Conservation (phyloP, 176 grass and related monocot genomes). For the Bothriochloa decipiens region DNA sequence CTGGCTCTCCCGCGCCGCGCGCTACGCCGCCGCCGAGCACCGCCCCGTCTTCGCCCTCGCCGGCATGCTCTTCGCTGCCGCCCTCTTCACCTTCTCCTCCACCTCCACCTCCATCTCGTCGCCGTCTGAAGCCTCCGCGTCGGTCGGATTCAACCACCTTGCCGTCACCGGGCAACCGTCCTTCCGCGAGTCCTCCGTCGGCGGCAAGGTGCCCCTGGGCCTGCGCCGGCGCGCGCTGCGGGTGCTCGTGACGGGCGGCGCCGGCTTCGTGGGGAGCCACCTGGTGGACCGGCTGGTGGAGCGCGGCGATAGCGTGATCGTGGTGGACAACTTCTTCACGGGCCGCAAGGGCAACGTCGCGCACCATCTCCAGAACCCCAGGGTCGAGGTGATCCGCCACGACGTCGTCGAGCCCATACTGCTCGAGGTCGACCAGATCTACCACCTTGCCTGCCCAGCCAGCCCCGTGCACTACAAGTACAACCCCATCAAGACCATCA, state of each 20-base stretch:
- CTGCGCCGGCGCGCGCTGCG: slow-evolving; percentile 60
- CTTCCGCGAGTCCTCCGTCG: slow-evolving; percentile 44
- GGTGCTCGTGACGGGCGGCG: slow-evolving; percentile 82
- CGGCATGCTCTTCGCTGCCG: slow-evolving; percentile 63
- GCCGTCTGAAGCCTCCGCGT: background rate
- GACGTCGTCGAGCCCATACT: slow-evolving; percentile 89
- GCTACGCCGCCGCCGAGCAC: slow-evolving; percentile 71
- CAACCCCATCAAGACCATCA: slow-evolving; percentile 98
- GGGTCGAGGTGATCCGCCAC: slow-evolving; percentile 88
- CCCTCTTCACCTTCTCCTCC: slow-evolving; percentile 51
- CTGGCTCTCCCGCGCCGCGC: slow-evolving; percentile 59
- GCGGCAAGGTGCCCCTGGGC: slow-evolving; percentile 75
- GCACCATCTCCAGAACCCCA: slow-evolving; percentile 76
- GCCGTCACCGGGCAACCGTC: background rate
- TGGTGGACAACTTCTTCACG: slow-evolving; percentile 96
- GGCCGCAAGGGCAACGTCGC: slow-evolving; percentile 82
- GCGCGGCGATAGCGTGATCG: slow-evolving; percentile 80
- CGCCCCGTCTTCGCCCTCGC: slow-evolving; percentile 72
- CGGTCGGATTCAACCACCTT: slow-evolving; percentile 33
- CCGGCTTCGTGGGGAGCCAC: slow-evolving; percentile 87
- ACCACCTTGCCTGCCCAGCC: slow-evolving; percentile 89
- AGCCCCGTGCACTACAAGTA: slow-evolving; percentile 94
- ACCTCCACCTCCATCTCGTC: background rate
- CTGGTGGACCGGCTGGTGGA: slow-evolving; percentile 75
- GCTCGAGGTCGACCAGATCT: slow-evolving; percentile 94